These are phyloP conservation scores for Alternaria viburni DNA, from an alignment of 2,329 filamentous ascomycete genomes.

Conservation along the genomic window DNA sequence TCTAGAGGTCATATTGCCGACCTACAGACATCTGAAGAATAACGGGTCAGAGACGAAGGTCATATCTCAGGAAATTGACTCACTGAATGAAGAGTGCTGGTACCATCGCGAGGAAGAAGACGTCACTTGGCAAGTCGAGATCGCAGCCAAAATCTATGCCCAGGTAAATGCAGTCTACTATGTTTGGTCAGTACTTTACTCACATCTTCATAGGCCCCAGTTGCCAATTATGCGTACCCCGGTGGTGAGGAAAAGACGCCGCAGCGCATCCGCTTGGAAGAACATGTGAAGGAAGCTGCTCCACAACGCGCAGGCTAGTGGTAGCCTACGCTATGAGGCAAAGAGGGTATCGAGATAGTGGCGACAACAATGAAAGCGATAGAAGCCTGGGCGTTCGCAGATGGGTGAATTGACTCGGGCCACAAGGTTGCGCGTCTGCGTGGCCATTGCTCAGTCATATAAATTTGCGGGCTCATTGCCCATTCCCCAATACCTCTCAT, in stretches of 20 bases:
- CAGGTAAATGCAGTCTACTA: not conserved
- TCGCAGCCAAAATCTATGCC: not conserved
- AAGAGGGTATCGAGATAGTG: not conserved
- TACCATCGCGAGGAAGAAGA: not conserved
- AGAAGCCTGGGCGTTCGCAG: not conserved
- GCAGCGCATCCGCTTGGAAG: not conserved
- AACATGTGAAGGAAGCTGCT: not conserved
- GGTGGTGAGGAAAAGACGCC: not conserved
- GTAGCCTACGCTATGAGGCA: not conserved
- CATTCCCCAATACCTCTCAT: not conserved
- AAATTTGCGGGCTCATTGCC: not conserved
- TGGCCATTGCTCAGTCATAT: not conserved
- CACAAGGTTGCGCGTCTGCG: not conserved
- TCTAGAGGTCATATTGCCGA: not conserved
- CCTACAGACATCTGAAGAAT: not conserved
- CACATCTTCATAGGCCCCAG: not conserved
- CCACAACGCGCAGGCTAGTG: not conserved
- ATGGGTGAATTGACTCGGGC: not conserved
- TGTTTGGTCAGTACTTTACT: not conserved
- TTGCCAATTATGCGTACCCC: not conserved
- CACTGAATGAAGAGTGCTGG: no score
- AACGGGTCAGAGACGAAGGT: not conserved
- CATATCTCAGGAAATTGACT: not conserved
- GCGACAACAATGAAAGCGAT: not conserved
- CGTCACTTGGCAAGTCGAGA: not conserved